Evolutionary conservation across 106 monocot genomes (phyloP), one percentile per base, ranked within the genome.

Genomic region (Chionographis japonica): DNA sequence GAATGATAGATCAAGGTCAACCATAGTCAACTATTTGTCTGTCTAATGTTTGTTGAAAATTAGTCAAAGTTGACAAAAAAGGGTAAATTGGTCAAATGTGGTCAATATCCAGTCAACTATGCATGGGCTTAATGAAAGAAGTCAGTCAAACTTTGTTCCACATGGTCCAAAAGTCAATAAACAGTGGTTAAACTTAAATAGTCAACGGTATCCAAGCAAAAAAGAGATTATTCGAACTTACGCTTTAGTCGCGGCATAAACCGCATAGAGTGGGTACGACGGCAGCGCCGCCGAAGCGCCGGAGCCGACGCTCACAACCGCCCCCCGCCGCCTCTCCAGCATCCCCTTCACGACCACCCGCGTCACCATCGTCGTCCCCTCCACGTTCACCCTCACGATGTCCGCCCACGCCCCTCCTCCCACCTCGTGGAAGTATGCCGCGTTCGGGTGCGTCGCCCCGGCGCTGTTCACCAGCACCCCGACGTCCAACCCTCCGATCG

Each of bases 231-330:
- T 27, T 27, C 27, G 40, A 4, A 83, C 88, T 85, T 62, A 94
- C 94, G 84, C 80, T 84, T 94, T 94, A 52, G 90, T 80, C n/a
- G 84, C 84, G 3, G 94, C 84, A 46, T 94, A 94, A 56, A 94
- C 84, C 12, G 90, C 72, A 19, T 80, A 79, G 6, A 94, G 69
- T 4, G 94, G 94, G 59, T 82, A 87, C 0, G 94, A 80, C 7
- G 94, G 90, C n/a, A 94, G 40, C 3, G 88, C 87, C 2, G 66
- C 78, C 4, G 87, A 78, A 0, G 80, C 77, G 8, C 82, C 94
- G 1, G 94, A 94, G 2, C 94, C 90, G 17, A 90, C 66, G 49
- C 85, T 94, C 0, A 94, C 85, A 9, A 94, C 73, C 3, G 90
- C 94, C 2, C 94, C 94, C 7, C 72, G 60, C 54, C 68, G 54